Evolutionary conservation across 768 basidiomycete species (phyloP).

Genomic region (Tulasnella sp.): DNA sequence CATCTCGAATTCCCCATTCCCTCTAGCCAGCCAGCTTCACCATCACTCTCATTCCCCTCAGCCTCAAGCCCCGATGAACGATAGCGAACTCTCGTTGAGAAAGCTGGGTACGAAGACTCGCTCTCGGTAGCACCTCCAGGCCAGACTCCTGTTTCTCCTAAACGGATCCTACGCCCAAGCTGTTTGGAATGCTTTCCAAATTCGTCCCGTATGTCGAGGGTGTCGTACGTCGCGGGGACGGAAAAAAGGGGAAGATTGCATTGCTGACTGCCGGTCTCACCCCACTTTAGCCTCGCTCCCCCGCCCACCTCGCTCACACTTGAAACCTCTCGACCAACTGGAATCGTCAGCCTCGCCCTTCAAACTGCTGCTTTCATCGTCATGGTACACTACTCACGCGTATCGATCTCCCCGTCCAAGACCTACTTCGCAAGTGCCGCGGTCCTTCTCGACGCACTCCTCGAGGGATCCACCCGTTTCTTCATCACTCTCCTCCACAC

Average conservation of each 20-base stretch:
- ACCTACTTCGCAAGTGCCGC: constrained; percentile 89
- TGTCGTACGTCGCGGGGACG: constrained; percentile 31
- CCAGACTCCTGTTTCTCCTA: background rate
- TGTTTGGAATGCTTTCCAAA: constrained; percentile 68
- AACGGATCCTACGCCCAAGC: constrained; percentile 38
- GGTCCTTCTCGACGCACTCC: constrained; percentile 88
- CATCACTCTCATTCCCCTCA: constrained; percentile 2
- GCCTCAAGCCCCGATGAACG: background rate
- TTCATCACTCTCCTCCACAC: constrained; percentile 57
- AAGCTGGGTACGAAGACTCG: background rate
- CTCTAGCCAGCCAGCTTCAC: no score
- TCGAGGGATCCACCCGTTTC: constrained; percentile 85
- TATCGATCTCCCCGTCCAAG: constrained; percentile 64
- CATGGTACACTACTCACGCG: constrained; percentile 94
- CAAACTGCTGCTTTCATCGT: constrained; percentile 93
- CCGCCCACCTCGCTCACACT: background rate
- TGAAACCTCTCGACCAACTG: background rate
- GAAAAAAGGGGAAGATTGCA: constrained; percentile 12
- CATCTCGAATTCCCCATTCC: no score
- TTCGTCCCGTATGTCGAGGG: constrained; percentile 69
- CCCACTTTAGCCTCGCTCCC: no score
- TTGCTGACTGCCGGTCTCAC: background rate
- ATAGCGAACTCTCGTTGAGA: background rate
- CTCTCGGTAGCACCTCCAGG: background rate
- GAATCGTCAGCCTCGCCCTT: constrained; percentile 71